phyloP scores from a whole-genome alignment of 2,329 filamentous ascomycete species.

The Penicillium frequentans region DNA sequence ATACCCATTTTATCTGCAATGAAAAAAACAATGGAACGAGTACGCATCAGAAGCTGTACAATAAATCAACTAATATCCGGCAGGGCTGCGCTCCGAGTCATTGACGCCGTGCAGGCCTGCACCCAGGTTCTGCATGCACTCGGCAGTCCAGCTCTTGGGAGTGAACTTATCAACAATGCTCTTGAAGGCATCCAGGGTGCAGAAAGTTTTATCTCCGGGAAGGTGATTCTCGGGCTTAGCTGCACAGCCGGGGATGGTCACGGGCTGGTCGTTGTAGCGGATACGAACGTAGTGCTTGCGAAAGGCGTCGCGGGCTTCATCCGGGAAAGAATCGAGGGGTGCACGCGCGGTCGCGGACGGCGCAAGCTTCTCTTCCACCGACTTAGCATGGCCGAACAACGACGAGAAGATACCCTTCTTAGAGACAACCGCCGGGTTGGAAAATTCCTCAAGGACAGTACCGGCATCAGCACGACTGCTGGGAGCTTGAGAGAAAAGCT shows the following conservation, averaged over 20 bases:
- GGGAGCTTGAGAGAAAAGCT: constrained; percentile 70
- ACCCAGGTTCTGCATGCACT: constrained; percentile 61
- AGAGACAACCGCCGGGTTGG: constrained; percentile 23
- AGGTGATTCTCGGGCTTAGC: constrained; percentile 75
- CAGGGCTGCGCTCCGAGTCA: constrained; percentile 35
- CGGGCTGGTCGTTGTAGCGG: constrained; percentile 83
- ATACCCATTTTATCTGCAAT: constrained; percentile 9
- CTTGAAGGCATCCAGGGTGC: constrained; percentile 91
- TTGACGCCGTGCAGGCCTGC: constrained; percentile 51
- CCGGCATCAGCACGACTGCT: constrained; percentile 15
- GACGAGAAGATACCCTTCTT: constrained; percentile 35
- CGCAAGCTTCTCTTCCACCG: constrained; percentile 11
- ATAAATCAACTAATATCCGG: constrained; percentile 37
- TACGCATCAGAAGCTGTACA: constrained; percentile 4
- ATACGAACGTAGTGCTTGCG: constrained; percentile 80
- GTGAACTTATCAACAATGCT: constrained; percentile 87
- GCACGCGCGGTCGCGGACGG: constrained; percentile 36
- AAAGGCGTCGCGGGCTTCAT: constrained; percentile 27
- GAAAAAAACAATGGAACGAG: background rate
- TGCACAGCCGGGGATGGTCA: constrained; percentile 78
- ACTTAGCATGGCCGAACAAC: constrained; percentile 25
- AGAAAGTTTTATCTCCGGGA: constrained; percentile 82
- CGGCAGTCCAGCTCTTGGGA: constrained; percentile 72
- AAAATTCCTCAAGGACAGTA: constrained; percentile 25
- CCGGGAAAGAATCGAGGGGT: constrained; percentile 30